Conservation (phyloP, 441 rosid genomes). For the Adansonia gregorii region DNA sequence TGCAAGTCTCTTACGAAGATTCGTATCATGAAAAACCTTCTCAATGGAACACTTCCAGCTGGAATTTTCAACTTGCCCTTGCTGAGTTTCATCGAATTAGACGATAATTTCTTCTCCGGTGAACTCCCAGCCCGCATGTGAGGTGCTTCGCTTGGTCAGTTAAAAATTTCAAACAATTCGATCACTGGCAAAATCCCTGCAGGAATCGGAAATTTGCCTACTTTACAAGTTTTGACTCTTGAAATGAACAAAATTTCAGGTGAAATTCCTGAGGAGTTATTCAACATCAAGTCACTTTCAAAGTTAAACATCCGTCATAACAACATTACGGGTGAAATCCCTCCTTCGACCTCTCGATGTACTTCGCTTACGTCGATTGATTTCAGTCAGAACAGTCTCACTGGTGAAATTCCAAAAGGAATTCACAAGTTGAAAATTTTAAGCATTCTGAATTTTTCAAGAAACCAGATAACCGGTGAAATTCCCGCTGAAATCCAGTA, state of each 20-base stretch:
- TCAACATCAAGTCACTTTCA: conserved; percentile 48
- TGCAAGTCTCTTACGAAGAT: conserved; percentile 62
- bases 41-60: conserved; percentile 64
- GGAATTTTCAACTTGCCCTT: conserved; percentile 62
- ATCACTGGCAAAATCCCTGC: conserved; percentile 68
- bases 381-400: conserved; percentile 60
- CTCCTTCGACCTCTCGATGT: conserved; percentile 49
- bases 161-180: conserved; percentile 58
- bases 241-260: conserved; percentile 59
- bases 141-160: conserved; percentile 41
- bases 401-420: conserved; percentile 58
- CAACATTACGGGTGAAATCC: conserved; percentile 61
- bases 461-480: conserved; percentile 64
- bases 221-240: conserved; percentile 46
- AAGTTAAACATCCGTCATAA: conserved; percentile 57
- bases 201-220: conserved; percentile 49
- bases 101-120: conserved; percentile 66
- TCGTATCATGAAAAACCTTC: conserved; percentile 54
- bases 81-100: conserved; percentile 52
- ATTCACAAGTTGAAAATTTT: conserved; percentile 47
- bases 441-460: conserved; percentile 62
- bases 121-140: conserved; percentile 70
- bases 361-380: conserved; percentile 58
- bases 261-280: conserved; percentile 54
- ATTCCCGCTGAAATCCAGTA: conserved; percentile 59